These are phyloP conservation scores for Isoetes engelmannii DNA, from an alignment of 83 land plant species.

Conservation along the genomic window DNA sequence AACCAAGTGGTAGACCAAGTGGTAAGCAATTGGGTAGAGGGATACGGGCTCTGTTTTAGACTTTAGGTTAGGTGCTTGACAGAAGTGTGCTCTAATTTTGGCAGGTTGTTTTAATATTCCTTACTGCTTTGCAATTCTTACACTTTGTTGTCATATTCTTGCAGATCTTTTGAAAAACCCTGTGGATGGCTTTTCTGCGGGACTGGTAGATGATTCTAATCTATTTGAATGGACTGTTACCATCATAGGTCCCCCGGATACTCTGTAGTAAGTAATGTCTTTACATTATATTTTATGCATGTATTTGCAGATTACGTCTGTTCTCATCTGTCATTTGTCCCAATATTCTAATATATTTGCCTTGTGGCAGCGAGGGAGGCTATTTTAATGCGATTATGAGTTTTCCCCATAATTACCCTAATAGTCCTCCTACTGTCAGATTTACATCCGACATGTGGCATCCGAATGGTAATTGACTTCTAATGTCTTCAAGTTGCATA, in stretches of 20 bases:
- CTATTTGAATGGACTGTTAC: conserved; percentile 23
- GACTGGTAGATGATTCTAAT: conserved; percentile 23
- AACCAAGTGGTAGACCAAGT: no score
- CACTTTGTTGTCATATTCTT: no score
- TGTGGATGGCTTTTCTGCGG: conserved; percentile 23
- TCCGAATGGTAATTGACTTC: conserved; percentile 6
- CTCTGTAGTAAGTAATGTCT: conserved; percentile 23
- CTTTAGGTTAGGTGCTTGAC: no score
- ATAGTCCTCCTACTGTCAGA: conserved; percentile 9
- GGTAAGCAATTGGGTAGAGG: no score
- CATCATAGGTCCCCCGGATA: conserved; percentile 22
- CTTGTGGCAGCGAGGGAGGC: conserved; percentile 3
- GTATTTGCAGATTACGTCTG: no score
- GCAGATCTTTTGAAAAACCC: conserved; percentile 17
- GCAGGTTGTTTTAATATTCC: no score
- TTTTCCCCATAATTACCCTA: conserved; percentile 5
- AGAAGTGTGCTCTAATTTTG: no score
- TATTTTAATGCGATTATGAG: conserved; percentile 12
- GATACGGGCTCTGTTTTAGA: no score
- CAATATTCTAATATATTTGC: background rate
- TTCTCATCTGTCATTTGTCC: no score
- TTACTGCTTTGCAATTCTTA: no score
- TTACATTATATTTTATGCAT: conserved; percentile 20
- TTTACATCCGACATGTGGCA: conserved; percentile 11
- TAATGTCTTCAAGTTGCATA: background rate